These are phyloP conservation scores for Phytophthora kernoviae DNA, from an alignment of 352 stramenopile genomes.

Conservation along the genomic window DNA sequence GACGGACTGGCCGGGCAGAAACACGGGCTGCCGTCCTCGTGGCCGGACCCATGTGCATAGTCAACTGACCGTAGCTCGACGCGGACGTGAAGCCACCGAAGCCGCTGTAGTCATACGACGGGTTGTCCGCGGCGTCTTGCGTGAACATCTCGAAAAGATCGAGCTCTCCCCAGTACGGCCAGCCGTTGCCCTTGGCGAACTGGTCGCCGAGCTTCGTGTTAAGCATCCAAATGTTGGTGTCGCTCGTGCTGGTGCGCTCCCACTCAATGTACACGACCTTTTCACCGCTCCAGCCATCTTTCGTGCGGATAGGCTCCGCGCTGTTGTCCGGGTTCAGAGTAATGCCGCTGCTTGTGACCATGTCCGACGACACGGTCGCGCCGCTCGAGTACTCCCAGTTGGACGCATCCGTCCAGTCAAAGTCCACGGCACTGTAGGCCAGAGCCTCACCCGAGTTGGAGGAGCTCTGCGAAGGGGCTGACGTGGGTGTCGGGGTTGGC, in stretches of 20 bases:
- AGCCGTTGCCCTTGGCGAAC: constrained; percentile 61
- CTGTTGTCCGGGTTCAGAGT: constrained; percentile 59
- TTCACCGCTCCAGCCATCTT: constrained; percentile 66
- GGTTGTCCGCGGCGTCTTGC: constrained; percentile 48
- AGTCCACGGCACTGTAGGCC: constrained; percentile 59
- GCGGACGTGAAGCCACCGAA: constrained; percentile 41
- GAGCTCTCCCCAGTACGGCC: constrained; percentile 78
- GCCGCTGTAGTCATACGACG: constrained; percentile 56
- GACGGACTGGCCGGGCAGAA: constrained; percentile 55
- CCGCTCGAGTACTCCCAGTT: constrained; percentile 71
- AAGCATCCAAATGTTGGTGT: constrained; percentile 89
- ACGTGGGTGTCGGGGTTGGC: constrained; percentile 20
- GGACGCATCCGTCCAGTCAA: constrained; percentile 65
- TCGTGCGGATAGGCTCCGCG: constrained; percentile 61
- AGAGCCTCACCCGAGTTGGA: constrained; percentile 36
- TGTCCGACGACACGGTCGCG: constrained; percentile 34
- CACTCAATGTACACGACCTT: constrained; percentile 80
- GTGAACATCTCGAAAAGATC: constrained; percentile 89
- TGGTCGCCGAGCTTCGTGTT: constrained; percentile 76
- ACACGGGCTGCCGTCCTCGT: constrained; percentile 47
- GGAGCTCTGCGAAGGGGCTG: constrained; percentile 23
- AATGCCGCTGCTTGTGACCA: constrained; percentile 59
- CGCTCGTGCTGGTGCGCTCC: constrained; percentile 59
- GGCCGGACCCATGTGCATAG: constrained; percentile 70
- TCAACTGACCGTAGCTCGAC: constrained; percentile 69